These are phyloP conservation scores for Orychophragmus violaceus DNA, from an alignment of 345 rosid species.

Conservation along the genomic window DNA sequence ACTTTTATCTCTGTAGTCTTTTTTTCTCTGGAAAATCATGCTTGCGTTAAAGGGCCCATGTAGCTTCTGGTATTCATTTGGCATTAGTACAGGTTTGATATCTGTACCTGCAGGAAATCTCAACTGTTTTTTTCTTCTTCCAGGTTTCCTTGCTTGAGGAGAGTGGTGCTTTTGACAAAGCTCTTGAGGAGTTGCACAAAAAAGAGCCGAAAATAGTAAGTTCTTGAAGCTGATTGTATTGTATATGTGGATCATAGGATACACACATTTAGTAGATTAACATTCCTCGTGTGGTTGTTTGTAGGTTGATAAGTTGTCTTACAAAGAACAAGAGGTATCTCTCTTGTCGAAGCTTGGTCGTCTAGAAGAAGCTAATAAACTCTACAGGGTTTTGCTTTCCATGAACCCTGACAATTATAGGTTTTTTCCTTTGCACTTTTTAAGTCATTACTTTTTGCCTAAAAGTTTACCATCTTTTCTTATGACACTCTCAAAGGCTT, in stretches of 20 bases:
- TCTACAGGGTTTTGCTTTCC: constrained; percentile 64
- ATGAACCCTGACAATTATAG: constrained; percentile 98
- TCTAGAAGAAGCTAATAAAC: constrained; percentile 68
- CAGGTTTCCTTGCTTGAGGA: constrained; percentile 92
- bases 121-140: background rate
- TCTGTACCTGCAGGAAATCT: background rate
- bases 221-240: background rate
- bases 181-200: constrained; percentile 74
- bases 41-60: background rate
- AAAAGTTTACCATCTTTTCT: background rate
- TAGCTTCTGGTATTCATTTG: constrained; percentile 1
- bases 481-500: background rate
- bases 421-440: constrained; percentile 31
- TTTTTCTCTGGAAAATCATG: background rate
- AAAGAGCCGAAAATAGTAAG: constrained; percentile 75
- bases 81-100: background rate
- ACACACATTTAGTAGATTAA: background rate
- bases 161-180: constrained; percentile 57
- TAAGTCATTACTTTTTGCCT: background rate
- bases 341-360: constrained; percentile 69
- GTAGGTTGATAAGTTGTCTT: constrained; percentile 83
- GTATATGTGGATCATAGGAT: background rate
- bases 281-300: constrained; percentile 17
- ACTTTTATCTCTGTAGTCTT: background rate
- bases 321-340: constrained; percentile 84